Percentiles rank a stretch among this genome's conserved stretches.
Evolutionary conservation across 2,329 filamentous ascomycete genomes (phyloP).

Genomic region (Hypoxylon sp.): DNA sequence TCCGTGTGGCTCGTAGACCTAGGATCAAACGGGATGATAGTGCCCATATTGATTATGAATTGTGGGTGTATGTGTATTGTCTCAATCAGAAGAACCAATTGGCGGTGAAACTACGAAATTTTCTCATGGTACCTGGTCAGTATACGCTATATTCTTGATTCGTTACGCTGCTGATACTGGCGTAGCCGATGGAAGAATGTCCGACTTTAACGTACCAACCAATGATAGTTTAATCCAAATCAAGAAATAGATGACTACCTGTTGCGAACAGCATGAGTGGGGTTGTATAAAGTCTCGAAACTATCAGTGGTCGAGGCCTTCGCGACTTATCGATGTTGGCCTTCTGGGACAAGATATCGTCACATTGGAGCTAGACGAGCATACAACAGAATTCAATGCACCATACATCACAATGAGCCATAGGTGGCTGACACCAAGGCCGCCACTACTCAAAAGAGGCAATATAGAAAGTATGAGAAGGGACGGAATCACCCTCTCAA

Average conservation of each 20-base stretch:
- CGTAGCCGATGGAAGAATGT: background rate
- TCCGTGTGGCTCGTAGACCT: too few species aligned
- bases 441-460: background rate
- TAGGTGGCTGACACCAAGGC: background rate
- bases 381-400: background rate
- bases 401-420: slow-evolving; percentile 7
- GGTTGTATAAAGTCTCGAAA: slow-evolving; percentile 4
- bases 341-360: background rate
- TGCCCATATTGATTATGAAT: too few species aligned
- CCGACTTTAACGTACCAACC: background rate
- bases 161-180: background rate
- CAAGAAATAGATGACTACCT: slow-evolving; percentile 1
- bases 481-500: slow-evolving; percentile 1
- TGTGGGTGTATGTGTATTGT: too few species aligned
- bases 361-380: background rate
- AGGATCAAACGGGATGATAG: too few species aligned
- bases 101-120: too few species aligned
- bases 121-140: slow-evolving; percentile 2
- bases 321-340: slow-evolving; percentile 8
- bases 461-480: slow-evolving; percentile 2
- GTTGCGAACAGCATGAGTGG: slow-evolving; percentile 4
- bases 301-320: slow-evolving; percentile 9
- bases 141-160: background rate
- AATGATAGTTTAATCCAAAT: background rate
- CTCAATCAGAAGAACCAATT: too few species aligned